These are phyloP conservation scores for Entomortierella lignicola DNA, from an alignment of 192 early-diverging fungal genomes.

Conservation along the genomic window DNA sequence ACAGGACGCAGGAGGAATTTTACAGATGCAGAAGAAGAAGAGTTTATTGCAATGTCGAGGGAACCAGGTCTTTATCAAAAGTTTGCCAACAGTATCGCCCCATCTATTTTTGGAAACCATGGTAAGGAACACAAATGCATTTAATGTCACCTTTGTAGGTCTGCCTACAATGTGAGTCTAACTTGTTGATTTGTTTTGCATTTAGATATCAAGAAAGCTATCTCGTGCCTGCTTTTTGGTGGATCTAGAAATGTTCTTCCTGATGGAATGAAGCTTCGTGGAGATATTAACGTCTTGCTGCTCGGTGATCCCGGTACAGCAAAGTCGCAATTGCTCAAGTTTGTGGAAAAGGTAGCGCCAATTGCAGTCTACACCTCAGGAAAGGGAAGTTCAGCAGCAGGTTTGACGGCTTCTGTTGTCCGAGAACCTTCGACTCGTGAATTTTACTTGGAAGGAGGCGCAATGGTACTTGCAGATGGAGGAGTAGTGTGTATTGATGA, in stretches of 20 bases:
- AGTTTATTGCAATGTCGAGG: slow-evolving; percentile 88
- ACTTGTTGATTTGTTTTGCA: not conserved
- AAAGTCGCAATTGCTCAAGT: slow-evolving; percentile 98
- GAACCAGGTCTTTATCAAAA: slow-evolving; percentile 88
- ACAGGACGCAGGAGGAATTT: slow-evolving; percentile 74
- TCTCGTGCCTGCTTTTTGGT: slow-evolving; percentile 94
- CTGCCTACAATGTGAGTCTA: not conserved
- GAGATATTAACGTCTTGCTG: slow-evolving; percentile 97
- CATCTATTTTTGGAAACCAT: slow-evolving; percentile 94
- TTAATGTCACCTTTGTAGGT: not conserved
- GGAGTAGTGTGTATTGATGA: slow-evolving; percentile 99
- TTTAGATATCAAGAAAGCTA: slow-evolving; percentile 96
- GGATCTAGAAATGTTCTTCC: slow-evolving; percentile 96
- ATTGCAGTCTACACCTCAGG: slow-evolving; percentile 99
- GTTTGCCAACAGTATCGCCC: slow-evolving; percentile 94
- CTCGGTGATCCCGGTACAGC: slow-evolving; percentile 99
- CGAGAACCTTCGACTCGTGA: slow-evolving; percentile 92
- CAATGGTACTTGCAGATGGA: slow-evolving; percentile 99
- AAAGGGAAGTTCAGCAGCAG: slow-evolving; percentile 98
- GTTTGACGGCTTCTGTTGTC: slow-evolving; percentile 98
- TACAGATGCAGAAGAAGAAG: slow-evolving; percentile 93
- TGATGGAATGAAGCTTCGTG: slow-evolving; percentile 96
- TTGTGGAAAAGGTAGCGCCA: slow-evolving; percentile 96
- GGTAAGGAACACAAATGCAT: slow-evolving; percentile 61
- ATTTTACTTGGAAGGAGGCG: slow-evolving; percentile 98